phyloP scores from a whole-genome alignment of 768 basidiomycete genomes.

The Crucibulum laeve region DNA sequence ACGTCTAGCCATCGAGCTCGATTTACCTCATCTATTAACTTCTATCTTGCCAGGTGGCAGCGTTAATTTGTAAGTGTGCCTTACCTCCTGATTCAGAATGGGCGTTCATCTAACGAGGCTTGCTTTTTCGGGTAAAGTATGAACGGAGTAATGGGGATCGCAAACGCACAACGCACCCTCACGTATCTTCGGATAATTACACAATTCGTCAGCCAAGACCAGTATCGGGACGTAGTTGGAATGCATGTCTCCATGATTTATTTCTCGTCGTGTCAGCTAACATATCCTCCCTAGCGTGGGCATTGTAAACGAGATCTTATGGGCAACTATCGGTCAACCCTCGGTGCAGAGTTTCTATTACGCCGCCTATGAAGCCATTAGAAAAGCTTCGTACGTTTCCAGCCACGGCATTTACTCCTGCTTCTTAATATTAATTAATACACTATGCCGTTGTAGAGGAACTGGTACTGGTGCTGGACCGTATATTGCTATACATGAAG shows the following conservation, averaged over 20 bases:
- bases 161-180: conserved; percentile 83
- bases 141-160: conserved; percentile 82
- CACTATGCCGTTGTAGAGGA: conserved; percentile 40
- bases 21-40: conserved; percentile 2
- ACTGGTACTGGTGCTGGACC: conserved; percentile 55
- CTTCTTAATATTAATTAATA: conserved; percentile 1
- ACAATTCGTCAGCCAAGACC: conserved; percentile 81
- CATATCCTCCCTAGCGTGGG: conserved; percentile 32
- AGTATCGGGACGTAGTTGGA: conserved; percentile 70
- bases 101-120: conserved; percentile 10
- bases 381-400: conserved; percentile 32
- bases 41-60: conserved; percentile 34
- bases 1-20: not conserved
- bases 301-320: conserved; percentile 62
- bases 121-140: conserved; percentile 29
- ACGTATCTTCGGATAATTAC: conserved; percentile 76
- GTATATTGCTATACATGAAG: conserved; percentile 60
- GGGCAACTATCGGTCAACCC: conserved; percentile 50
- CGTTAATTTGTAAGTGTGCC: conserved; percentile 54
- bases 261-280: conserved; percentile 5
- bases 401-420: not conserved
- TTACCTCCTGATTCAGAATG: conserved; percentile 10
- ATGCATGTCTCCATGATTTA: conserved; percentile 34
- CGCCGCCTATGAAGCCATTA: conserved; percentile 42
- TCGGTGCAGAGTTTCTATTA: conserved; percentile 38